A percentile compares a stretch with the other conserved stretches of the same genome.
Conservation (phyloP, 495 filamentous ascomycete genomes). For the Hypoxylon cercidicola region DNA sequence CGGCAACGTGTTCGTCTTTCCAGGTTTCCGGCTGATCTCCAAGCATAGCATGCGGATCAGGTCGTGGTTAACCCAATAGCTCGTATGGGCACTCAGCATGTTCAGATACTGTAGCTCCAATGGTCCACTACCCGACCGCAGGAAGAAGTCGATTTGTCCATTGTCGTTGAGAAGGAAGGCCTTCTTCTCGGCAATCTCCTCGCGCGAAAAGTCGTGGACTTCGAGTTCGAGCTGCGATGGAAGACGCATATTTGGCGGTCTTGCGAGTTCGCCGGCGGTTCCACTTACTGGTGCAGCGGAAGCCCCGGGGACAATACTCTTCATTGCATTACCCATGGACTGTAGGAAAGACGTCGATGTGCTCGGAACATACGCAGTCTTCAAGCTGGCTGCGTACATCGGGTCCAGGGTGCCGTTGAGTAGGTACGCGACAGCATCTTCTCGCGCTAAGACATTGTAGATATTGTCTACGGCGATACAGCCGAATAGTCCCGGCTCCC, state of each 20-base stretch:
- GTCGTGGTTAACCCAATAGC: constrained; percentile 88
- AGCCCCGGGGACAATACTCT: constrained; percentile 55
- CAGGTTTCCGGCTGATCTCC: constrained; percentile 82
- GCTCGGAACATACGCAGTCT: constrained; percentile 80
- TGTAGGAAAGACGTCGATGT: constrained; percentile 72
- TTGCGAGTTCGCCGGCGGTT: constrained; percentile 26
- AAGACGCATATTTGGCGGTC: constrained; percentile 66
- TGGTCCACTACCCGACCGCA: constrained; percentile 80
- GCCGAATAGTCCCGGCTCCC: constrained; percentile 80
- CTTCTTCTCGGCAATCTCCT: constrained; percentile 91
- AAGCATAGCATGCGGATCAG: constrained; percentile 87
- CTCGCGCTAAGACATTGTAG: constrained; percentile 84
- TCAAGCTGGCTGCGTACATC: constrained; percentile 78
- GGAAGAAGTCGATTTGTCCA: constrained; percentile 89
- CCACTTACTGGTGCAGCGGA: constrained; percentile 24
- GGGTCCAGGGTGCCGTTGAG: constrained; percentile 90
- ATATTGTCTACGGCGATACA: constrained; percentile 95
- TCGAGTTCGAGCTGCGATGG: constrained; percentile 94
- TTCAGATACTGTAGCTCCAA: constrained; percentile 96
- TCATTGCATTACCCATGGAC: constrained; percentile 72
- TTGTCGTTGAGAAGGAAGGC: constrained; percentile 93
- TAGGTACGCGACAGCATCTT: constrained; percentile 84
- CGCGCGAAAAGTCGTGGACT: constrained; percentile 91
- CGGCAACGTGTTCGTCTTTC: constrained; percentile 71
- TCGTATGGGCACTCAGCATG: constrained; percentile 96